phyloP scores from a whole-genome alignment of 345 rosid species.

The Arabidopsis suecica region DNA sequence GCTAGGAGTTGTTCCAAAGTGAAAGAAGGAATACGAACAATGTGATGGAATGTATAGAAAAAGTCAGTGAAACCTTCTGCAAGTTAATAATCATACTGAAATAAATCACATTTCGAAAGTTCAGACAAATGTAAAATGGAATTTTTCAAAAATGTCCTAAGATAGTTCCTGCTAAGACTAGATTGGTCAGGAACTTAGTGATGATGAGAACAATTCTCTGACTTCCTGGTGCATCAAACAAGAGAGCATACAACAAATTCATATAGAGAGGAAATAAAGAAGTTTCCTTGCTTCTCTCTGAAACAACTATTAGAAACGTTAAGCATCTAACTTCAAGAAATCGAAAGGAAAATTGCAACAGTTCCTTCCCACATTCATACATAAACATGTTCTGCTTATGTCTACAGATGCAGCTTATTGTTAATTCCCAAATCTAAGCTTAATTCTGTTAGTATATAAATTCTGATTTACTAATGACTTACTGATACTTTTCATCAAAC shows the following conservation, averaged over 20 bases:
- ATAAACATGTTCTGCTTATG: not conserved
- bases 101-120: not conserved
- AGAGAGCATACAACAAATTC: not conserved
- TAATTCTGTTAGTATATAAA: not conserved
- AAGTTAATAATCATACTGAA: not conserved
- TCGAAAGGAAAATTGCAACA: not conserved
- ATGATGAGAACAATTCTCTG: not conserved
- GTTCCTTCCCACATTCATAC: not conserved
- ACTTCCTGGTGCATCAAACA: not conserved
- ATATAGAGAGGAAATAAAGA: not conserved
- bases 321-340: not conserved
- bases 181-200: not conserved
- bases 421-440: not conserved
- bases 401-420: not conserved
- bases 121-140: not conserved
- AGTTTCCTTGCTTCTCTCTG: not conserved
- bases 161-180: not conserved
- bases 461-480: not conserved
- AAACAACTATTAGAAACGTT: not conserved
- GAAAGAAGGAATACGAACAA: not conserved
- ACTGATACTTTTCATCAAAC: not conserved
- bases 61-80: not conserved
- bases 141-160: not conserved
- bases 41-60: not conserved
- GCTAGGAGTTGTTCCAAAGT: slow-evolving; percentile 4